Evolutionary conservation across 2,329 filamentous ascomycete genomes (phyloP), one percentile per base, ranked within the genome.

Genomic region (Penicillium hordei): DNA sequence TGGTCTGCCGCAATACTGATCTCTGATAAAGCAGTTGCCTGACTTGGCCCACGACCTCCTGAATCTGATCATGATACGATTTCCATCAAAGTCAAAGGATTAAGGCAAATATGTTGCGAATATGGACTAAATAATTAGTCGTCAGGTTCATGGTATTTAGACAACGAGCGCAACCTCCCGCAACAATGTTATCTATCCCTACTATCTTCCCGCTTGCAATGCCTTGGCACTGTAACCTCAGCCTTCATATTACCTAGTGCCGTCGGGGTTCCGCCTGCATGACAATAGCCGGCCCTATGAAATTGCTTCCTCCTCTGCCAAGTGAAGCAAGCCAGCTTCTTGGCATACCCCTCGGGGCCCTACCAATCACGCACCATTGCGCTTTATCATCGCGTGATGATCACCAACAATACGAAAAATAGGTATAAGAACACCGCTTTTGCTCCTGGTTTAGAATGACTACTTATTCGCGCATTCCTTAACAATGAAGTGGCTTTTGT

Each of bases 181-280:
- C 29, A 34, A 46, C 19, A 21, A 17, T 23, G 45, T 34, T 48
- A 48, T 48, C 42, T 29, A 44, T 13, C 25, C 25, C 25, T n/a
- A 29, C 17, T 29, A 44, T 19, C 42, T 44, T 44, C 42, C 42
- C 40, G 23, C 42, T 15, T 44, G 2, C 17, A 29, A 19, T 19
- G 17, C 34, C 56, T 59, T 62, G 54, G 57, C 61, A 54, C 48
- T 61, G 61, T 52, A 61, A 63, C 61, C 61, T 58, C 45, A 63
- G 59, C 54, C 43, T 23, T 56, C 19, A 34, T 29, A 13, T 50
- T 56, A n/a, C 33, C 40, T 56, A 54, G 54, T 54, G 21, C 61
- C 61, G 61, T 61, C 61, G 61, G 61, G 54, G 29, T 34, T 57
- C 59, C 61, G 61, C 59, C 36, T 61, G 51, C 31, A 53, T 5